These are phyloP conservation scores for Kluyveromyces dobzhanskii DNA, from an alignment of 805 yeast species.

Conservation along the genomic window DNA sequence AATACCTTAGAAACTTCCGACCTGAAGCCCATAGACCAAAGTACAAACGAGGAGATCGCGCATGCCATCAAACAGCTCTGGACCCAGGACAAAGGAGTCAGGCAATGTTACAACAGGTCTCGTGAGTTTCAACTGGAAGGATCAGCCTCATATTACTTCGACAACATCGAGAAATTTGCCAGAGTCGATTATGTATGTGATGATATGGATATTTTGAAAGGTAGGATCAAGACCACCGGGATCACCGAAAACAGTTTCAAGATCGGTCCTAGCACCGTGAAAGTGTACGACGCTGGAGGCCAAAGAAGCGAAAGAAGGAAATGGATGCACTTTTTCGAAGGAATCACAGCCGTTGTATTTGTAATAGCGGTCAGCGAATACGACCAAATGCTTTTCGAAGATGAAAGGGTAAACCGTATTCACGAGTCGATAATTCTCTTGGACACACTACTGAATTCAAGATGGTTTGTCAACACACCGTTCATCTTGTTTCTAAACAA, in stretches of 20 bases:
- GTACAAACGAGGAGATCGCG: conserved; percentile 50
- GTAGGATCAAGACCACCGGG: conserved; percentile 93
- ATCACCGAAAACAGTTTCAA: conserved; percentile 79
- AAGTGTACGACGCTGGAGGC: conserved; percentile 93
- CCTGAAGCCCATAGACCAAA: conserved; percentile 1
- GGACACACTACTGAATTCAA: conserved; percentile 73
- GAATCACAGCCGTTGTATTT: conserved; percentile 78
- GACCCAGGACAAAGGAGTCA: conserved; percentile 61
- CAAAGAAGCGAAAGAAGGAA: conserved; percentile 85
- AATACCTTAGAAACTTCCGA: neutral
- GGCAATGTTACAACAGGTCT: conserved; percentile 46
- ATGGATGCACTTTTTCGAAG: conserved; percentile 93
- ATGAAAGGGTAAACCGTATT: conserved; percentile 81
- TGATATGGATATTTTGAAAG: conserved; percentile 79
- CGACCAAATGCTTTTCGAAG: conserved; percentile 88
- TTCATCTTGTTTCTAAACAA: conserved; percentile 86
- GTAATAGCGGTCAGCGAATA: conserved; percentile 88
- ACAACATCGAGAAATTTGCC: conserved; percentile 57
- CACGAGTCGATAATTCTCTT: conserved; percentile 81
- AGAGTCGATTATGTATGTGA: conserved; percentile 58
- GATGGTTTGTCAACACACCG: conserved; percentile 80
- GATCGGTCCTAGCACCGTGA: conserved; percentile 57
- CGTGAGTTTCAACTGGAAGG: conserved; percentile 82
- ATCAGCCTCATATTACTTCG: conserved; percentile 74
- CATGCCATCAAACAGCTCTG: conserved; percentile 62